Base-by-base conservation (phyloP, 805 yeast species). In the Yarrowia sp. region DNA sequence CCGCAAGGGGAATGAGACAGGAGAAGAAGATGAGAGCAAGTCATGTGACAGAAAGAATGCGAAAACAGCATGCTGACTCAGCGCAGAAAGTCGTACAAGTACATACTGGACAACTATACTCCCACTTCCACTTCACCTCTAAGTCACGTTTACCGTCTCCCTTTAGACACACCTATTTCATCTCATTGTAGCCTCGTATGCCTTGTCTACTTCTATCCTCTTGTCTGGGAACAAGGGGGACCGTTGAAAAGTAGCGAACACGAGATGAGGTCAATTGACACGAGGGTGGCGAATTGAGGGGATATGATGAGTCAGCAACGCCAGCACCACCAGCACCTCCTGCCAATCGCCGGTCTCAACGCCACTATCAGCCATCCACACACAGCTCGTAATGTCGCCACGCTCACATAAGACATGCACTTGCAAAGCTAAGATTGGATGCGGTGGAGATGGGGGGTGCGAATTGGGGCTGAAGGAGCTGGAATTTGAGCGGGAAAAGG, bases 301-400 rank as follows among this genome's bases (percentile, higher is more conserved):
- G 32, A 2, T 5, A 3, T 26, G 32, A 2, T 26, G 32, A 26
- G 32, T 26, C 32, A 26, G 32, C 32, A 26, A 2, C 32, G 7
- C 4, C 4, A 26, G 7, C 7, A 26, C 32, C 7, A 5, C 32
- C 2, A 26, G 2, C 45, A 41, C 16, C 45, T 14, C 15, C 12
- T 3, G 8, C 48, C 11, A 8, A 8, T 12, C 48, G 22, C 22
- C 48, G 11, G 16, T 9, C 12, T 11, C 40, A 38, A 8, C 40
- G 15, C 55, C 40, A 2, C 11, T 12, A 8, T 14, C 15, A 10
- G 41, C 11, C 58, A 38, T 53, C 59, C 43, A 53, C 59, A 53
- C 59, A 53, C 22, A 53, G 16, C 59, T 53, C 59, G 43, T 53
- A 53, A 53, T 38, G 59, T 38, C 45, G 59, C 59, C 59, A 53